A percentile compares a stretch with the other conserved stretches of the same genome.
Conservation (phyloP, 257 asterid genomes). For the Nicotiana paniculata region DNA sequence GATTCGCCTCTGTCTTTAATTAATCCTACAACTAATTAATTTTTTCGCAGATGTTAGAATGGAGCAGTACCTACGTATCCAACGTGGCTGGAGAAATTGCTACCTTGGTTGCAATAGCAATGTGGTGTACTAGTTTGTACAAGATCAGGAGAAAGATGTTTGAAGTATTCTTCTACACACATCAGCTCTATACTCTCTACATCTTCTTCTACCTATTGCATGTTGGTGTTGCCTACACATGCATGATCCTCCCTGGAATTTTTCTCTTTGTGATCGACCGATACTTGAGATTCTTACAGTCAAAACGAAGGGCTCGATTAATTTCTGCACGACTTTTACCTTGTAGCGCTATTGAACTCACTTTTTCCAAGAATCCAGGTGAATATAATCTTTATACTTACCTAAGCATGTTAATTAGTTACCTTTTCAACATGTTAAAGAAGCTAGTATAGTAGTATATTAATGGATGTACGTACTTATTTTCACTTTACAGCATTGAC, state of each 20-base stretch:
- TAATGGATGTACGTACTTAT: background rate
- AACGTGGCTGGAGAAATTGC: constrained; percentile 68
- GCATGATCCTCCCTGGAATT: constrained; percentile 64
- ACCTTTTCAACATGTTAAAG: background rate
- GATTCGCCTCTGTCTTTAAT: too few relatives aligned
- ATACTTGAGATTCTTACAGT: constrained; percentile 49
- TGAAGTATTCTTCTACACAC: constrained; percentile 48
- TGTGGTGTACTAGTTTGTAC: constrained; percentile 49
- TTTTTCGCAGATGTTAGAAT: constrained; percentile 41
- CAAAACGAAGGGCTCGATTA: constrained; percentile 33
- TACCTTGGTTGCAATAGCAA: constrained; percentile 26
- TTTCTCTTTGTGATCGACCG: constrained; percentile 61
- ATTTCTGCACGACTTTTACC: constrained; percentile 46
- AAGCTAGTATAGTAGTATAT: background rate
- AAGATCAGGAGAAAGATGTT: constrained; percentile 52
- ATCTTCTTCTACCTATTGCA: constrained; percentile 56
- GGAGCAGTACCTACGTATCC: constrained; percentile 52
- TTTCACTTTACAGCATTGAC: constrained; percentile 16
- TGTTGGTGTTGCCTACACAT: constrained; percentile 56
- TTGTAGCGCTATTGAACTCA: constrained; percentile 43
- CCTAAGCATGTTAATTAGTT: background rate
- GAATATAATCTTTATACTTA: background rate
- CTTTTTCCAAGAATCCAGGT: constrained; percentile 64
- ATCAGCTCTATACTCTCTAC: constrained; percentile 41
- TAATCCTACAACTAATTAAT: too few relatives aligned